These are phyloP conservation scores for Cochlearia excelsa DNA, from an alignment of 345 rosid genomes.

Conservation along the genomic window DNA sequence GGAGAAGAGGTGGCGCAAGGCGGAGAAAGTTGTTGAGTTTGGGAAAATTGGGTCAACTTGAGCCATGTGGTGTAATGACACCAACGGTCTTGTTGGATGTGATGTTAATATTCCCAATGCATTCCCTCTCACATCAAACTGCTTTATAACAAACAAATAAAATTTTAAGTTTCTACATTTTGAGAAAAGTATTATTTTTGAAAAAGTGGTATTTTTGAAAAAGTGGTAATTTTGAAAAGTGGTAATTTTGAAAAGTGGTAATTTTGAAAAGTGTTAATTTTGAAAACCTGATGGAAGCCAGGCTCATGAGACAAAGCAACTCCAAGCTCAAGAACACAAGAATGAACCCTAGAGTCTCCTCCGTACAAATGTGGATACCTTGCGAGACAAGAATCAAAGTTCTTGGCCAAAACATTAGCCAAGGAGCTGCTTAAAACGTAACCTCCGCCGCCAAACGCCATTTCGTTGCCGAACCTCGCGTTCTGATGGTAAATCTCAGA, in stretches of 20 bases:
- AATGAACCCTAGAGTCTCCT: constrained; percentile 64
- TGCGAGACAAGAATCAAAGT: constrained; percentile 72
- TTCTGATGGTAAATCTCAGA: constrained; percentile 70
- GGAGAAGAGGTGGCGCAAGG: constrained; percentile 50
- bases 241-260: too few relatives aligned
- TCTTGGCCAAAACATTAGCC: constrained; percentile 62
- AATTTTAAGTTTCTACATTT: too few relatives aligned
- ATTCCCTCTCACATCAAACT: constrained; percentile 72
- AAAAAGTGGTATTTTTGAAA: too few relatives aligned
- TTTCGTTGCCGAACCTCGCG: constrained; percentile 48
- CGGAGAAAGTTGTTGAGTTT: constrained; percentile 47
- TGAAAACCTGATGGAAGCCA: constrained; percentile 87
- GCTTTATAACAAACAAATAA: background rate
- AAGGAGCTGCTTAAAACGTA: constrained; percentile 72
- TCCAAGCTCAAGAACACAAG: constrained; percentile 84
- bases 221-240: too few relatives aligned
- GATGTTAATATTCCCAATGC: constrained; percentile 65
- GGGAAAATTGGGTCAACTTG: constrained; percentile 67
- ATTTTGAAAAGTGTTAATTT: too few relatives aligned
- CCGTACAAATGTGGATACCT: constrained; percentile 84
- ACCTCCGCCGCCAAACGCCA: constrained; percentile 89
- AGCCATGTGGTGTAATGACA: constrained; percentile 73
- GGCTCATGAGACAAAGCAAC: constrained; percentile 67
- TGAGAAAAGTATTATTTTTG: too few relatives aligned
- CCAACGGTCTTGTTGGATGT: constrained; percentile 70